A percentile compares a stretch with the other conserved stretches of the same genome.
These are phyloP conservation scores for Gentiana straminea DNA, from an alignment of 257 asterid genomes.

Conservation along the genomic window DNA sequence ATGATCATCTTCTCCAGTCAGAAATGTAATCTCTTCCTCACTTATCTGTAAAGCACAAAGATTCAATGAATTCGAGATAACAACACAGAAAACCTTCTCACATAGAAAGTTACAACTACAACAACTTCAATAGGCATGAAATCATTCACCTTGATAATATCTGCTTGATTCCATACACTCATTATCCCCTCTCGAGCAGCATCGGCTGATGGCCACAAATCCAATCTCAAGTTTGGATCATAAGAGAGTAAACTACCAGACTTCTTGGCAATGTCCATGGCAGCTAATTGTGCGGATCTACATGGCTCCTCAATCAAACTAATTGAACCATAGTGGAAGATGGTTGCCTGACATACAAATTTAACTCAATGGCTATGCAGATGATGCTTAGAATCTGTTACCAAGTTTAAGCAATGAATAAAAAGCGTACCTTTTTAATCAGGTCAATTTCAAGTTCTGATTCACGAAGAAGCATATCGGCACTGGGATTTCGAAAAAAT, in stretches of 20 bases:
- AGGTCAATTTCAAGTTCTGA: slow-evolving; percentile 66
- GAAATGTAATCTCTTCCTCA: slow-evolving; percentile 75
- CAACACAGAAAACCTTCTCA: not conserved
- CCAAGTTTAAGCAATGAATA: not conserved
- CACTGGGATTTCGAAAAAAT: slow-evolving; percentile 90
- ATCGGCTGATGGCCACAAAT: slow-evolving; percentile 85
- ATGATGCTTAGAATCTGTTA: not conserved
- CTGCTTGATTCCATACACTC: slow-evolving; percentile 78
- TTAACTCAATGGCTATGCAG: too few species aligned
- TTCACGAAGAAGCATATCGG: slow-evolving; percentile 74
- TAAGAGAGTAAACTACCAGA: slow-evolving; percentile 76
- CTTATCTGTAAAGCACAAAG: slow-evolving; percentile 48
- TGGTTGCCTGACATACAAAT: slow-evolving; percentile 47
- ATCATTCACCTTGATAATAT: slow-evolving; percentile 64
- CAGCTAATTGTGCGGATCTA: slow-evolving; percentile 70
- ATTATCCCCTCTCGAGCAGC: slow-evolving; percentile 75
- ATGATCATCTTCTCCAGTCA: slow-evolving; percentile 62
- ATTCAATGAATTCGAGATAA: not conserved
- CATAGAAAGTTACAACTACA: too few species aligned
- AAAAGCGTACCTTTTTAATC: slow-evolving; percentile 49
- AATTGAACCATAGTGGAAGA: slow-evolving; percentile 91
- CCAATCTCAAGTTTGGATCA: slow-evolving; percentile 87
- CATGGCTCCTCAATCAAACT: slow-evolving; percentile 89
- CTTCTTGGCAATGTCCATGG: slow-evolving; percentile 65
- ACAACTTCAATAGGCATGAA: not conserved